These are phyloP conservation scores for Zanthoxylum bungeanum DNA, from an alignment of 345 rosid species.

Conservation along the genomic window DNA sequence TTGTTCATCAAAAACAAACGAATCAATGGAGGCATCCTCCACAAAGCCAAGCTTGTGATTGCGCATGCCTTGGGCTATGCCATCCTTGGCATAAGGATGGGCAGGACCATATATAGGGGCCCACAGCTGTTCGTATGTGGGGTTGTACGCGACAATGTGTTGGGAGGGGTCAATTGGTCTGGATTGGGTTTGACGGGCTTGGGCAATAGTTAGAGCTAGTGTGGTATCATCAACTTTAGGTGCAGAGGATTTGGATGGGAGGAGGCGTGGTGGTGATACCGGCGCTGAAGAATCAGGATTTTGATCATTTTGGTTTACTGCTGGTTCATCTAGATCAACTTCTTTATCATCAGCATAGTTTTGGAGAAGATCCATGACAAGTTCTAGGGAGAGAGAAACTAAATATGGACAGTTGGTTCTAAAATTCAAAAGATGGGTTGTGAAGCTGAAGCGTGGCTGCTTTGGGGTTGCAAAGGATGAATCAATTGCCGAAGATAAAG, in stretches of 20 bases:
- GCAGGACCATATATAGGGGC: conserved; percentile 85
- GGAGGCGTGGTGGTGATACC: conserved; percentile 65
- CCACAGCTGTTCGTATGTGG: conserved; percentile 89
- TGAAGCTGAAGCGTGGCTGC: not conserved
- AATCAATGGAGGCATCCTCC: conserved; percentile 80
- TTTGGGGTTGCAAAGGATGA: not conserved
- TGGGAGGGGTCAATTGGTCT: conserved; percentile 79
- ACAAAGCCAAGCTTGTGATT: conserved; percentile 97
- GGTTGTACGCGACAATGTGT: conserved; percentile 71
- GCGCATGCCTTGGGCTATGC: conserved; percentile 94
- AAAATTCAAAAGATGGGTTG: not conserved
- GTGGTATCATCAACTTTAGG: conserved; percentile 92
- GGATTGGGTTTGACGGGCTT: conserved; percentile 47
- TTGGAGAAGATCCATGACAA: conserved; percentile 53
- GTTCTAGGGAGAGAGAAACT: not conserved
- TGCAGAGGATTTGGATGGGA: conserved; percentile 75
- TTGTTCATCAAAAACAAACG: conserved; percentile 91
- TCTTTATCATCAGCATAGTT: conserved; percentile 38
- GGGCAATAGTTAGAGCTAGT: conserved; percentile 74
- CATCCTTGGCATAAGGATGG: conserved; percentile 93
- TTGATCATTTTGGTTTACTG: conserved; percentile 20
- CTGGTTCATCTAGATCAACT: conserved; percentile 22
- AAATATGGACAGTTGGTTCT: not conserved
- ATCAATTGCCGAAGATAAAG: not conserved
- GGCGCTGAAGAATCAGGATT: conserved; percentile 23